Evolutionary conservation across 2,329 filamentous ascomycete genomes (phyloP), one percentile per base, ranked within the genome.

Genomic region (Neobulgaria alba): DNA sequence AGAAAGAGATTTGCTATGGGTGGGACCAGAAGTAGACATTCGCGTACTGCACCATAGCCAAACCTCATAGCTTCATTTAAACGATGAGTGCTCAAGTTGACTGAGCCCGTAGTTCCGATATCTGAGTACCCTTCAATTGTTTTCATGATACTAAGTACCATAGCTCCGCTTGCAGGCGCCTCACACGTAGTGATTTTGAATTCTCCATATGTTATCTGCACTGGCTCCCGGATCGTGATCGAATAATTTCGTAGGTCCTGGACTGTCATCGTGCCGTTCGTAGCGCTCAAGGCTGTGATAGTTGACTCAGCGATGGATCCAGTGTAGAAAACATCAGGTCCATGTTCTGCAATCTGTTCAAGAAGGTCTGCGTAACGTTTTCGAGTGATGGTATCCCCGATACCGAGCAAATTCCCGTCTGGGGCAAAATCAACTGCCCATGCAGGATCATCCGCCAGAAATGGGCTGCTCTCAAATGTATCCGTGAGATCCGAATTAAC

Each of bases 351-450:
- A 49, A 96, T 87, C 1, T 70, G 74, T 56, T 90, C 79, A 1
- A 96, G 72, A 0, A 88, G 86, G 45, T 85, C 58, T 51, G 85
- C 88, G 57, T 89, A 94, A 42, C 89, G 75, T 56, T 80, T 83
- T 33, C 89, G 72, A 0, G 82, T 89, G 55, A 96, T 87, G 0
- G 63, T 81, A 36, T 94, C 85, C 14, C 85, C 86, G 2, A 88
- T 63, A 14, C 72, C 67, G 0, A 95, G 54, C 2, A 85, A 67
- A 0, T 72, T 81, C 3, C 88, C 90, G 45, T 89, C 79, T 0
- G 87, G 87, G 2, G 87, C 88, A 64, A 95, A 95, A 58, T 95
- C 90, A 35, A 84, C 61, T 0, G 89, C 86, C 82, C 87, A 96
- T 3, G 77, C 75, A 0, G 82, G 79, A 42, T 95, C 78, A 3